Evolutionary conservation across 257 asterid species (phyloP).

Genomic region (Eustoma russellianum): DNA sequence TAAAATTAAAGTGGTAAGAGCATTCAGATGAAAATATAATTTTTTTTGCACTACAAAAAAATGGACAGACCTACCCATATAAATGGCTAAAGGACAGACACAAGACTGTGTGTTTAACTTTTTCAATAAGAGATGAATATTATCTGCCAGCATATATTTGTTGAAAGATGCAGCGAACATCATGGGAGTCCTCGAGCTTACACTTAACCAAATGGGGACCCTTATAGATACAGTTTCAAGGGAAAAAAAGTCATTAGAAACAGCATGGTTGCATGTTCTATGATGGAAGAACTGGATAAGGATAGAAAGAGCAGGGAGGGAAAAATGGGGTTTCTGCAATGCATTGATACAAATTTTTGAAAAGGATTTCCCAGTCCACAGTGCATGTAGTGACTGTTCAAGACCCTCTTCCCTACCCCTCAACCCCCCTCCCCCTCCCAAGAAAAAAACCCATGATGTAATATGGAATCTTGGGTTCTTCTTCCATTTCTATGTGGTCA

Average conservation of each 20-base stretch:
- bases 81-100: too few species aligned
- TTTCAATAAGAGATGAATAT: too few species aligned
- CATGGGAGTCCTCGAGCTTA: too few species aligned
- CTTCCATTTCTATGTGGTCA: slow-evolving; percentile 20
- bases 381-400: neutral
- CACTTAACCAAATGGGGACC: slow-evolving; percentile 2
- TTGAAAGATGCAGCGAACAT: too few species aligned
- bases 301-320: slow-evolving; percentile 3
- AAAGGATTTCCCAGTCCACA: slow-evolving; percentile 17
- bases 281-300: slow-evolving; percentile 6
- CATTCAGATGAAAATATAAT: too few species aligned
- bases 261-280: slow-evolving; percentile 12
- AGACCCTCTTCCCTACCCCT: slow-evolving; percentile 1
- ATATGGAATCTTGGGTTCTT: slow-evolving; percentile 13
- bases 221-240: neutral
- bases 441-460: too few species aligned
- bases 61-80: too few species aligned
- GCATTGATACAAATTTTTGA: slow-evolving; percentile 10
- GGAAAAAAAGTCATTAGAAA: slow-evolving; percentile 1
- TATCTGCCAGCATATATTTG: too few species aligned
- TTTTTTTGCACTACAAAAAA: too few species aligned
- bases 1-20: too few species aligned
- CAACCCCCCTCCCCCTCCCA: neutral
- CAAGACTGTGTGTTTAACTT: too few species aligned
- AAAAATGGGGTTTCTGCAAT: neutral